Evolutionary conservation across 2,329 filamentous ascomycete genomes (phyloP), one percentile per base, ranked within the genome.

Genomic region (Aureobasidium sp.): DNA sequence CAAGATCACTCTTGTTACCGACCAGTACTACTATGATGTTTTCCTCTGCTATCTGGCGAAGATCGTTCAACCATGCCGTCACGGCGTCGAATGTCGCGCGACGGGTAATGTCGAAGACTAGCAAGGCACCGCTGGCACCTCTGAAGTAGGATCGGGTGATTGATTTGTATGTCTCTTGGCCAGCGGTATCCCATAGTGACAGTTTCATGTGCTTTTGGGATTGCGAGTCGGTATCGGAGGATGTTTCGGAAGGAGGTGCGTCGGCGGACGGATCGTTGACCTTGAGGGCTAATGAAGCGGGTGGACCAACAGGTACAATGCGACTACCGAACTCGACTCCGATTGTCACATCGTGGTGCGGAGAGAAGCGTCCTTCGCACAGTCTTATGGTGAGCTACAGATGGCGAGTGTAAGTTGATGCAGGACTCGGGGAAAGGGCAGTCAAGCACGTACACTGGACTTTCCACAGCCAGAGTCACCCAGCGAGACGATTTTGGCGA

Each of bases 401-500:
- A 29, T 58, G 37, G 29, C 25, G 39, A 34, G 62, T 50, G 67
- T 68, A 64, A 69, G 68, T 32, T 16, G 16, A 16, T 34, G 41
- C 14, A 66, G 36, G 61, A 29, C 29, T 27, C 47, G 59, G 5
- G 32, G 50, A 47, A 13, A 29, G 29, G 21, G 16, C 14, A 30
- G 11, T n/a, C 32, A 14, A 36, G 16, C 32, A 73, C 79, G 66
- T 76, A 85, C 82, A 73, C 82, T 85, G 62, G 91, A 96, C 81
- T 99, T 99, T 71, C 94, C 94, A 73, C 91, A 96, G 73, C 92
- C 94, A 49, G 89, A 94, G 79, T 97, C 94, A 75, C 94, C 94
- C 71, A 99, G 91, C 79, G 91, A 96, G 72, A 97, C 93, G 70
- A 99, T 90, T 78, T 99, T 99, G 75, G 93, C 92, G 73, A 97